A percentile compares a stretch with the other conserved stretches of the same genome.
Evolutionary conservation across 192 early-diverging fungal species (phyloP).

Genomic region (Nowakowskiella sp.): DNA sequence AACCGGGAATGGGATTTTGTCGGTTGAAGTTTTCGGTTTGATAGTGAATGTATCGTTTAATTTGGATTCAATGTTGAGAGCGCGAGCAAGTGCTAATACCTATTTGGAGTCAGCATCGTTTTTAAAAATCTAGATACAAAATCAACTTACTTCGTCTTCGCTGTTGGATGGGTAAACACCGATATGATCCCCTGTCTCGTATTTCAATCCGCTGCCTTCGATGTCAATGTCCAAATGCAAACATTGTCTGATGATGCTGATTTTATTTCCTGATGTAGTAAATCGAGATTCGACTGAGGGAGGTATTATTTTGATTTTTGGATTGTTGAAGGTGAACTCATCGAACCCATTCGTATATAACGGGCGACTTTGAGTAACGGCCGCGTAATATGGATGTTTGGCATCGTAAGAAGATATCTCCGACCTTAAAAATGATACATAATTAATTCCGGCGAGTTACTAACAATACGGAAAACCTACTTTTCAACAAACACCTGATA

Average conservation of each 20-base stretch:
- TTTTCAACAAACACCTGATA: no score
- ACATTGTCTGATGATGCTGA: slow-evolving; percentile 64
- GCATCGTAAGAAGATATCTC: slow-evolving; percentile 64
- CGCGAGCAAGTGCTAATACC: no score
- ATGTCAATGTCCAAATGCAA: slow-evolving; percentile 94
- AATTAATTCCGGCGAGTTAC: slow-evolving; percentile 3
- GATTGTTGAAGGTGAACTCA: slow-evolving; percentile 16
- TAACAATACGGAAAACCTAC: no score
- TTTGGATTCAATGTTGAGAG: slow-evolving; percentile 61
- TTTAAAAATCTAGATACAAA: slow-evolving; percentile 13
- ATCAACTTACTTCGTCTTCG: slow-evolving; percentile 61
- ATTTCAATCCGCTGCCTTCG: slow-evolving; percentile 66
- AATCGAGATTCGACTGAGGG: not conserved
- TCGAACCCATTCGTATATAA: slow-evolving; percentile 52
- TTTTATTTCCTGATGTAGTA: no score
- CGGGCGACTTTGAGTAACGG: slow-evolving; percentile 51
- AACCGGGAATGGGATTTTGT: slow-evolving; percentile 83
- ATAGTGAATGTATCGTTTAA: no score
- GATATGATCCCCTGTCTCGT: slow-evolving; percentile 91
- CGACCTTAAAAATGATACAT: slow-evolving; percentile 9
- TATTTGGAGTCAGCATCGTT: no score
- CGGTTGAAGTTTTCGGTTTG: slow-evolving; percentile 50
- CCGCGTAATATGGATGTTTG: slow-evolving; percentile 77
- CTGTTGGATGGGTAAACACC: slow-evolving; percentile 87
- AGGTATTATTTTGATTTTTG: slow-evolving; percentile 16